Evolutionary conservation across 2,329 filamentous ascomycete genomes (phyloP), one percentile per base, ranked within the genome.

Genomic region (Blastomyces silverae): DNA sequence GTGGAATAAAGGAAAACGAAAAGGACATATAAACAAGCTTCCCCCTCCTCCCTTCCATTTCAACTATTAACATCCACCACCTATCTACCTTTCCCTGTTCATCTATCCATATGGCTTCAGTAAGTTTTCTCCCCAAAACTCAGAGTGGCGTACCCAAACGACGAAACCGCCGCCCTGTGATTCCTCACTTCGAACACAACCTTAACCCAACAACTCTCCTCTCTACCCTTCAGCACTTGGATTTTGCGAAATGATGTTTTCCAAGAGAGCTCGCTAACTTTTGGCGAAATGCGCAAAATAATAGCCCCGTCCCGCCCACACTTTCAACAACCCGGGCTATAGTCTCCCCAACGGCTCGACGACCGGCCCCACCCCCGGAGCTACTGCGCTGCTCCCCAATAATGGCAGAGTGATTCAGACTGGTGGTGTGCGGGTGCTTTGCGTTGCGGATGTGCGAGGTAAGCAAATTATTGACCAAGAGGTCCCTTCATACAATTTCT

Each of bases 361-460:
- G 57, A 70, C 73, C 67, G 77, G 75, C 66, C 77, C 77, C 65
- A 76, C 78, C 39, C 79, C 79, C 66, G 79, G 79, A 68, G 79
- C 79, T 66, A 76, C 79, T 65, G 78, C 79, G 70, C 77, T 81
- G 66, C 77, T 81, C 55, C 79, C 80, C 39, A 81, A 82, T 72
- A 81, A 81, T 71, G 79, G 80, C 68, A 76, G 79, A 69, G 70
- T 82, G 61, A 79, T 82, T 67, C 80, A 82, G 70, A 79, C 75
- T 60, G 80, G 80, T 44, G 75, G 77, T 22, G 76, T 76, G 67
- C 76, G 80, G 68, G 76, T 82, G 59, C 70, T 82, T 62, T 82
- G 80, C 68, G 79, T 82, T 71, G 80, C 80, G 44, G 80, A 82
- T 73, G 80, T 82, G 64, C 76, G 80, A 79, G 80, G 80, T 82